Percentiles rank a stretch among this genome's conserved stretches.
Conservation (phyloP, 2,329 filamentous ascomycete species). For the Microcera coccophila region DNA sequence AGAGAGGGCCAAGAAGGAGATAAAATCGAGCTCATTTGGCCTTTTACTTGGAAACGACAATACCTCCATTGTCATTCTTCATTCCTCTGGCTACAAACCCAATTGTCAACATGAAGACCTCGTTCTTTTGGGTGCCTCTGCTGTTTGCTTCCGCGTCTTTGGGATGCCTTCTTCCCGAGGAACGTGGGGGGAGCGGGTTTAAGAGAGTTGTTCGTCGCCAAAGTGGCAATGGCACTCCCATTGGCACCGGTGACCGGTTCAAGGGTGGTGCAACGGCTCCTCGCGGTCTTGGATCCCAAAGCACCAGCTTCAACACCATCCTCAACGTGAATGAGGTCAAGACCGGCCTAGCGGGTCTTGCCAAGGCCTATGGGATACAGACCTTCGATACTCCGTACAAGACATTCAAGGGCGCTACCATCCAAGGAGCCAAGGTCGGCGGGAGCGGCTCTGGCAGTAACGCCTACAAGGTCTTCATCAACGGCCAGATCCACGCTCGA, state of each 20-base stretch:
- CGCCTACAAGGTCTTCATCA: constrained; percentile 45
- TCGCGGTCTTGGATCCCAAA: constrained; percentile 42
- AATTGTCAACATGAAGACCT: constrained; percentile 11
- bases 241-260: constrained; percentile 12
- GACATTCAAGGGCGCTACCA: constrained; percentile 40
- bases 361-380: constrained; percentile 5
- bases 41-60: too few relatives aligned
- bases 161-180: constrained; percentile 10
- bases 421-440: constrained; percentile 40
- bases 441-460: constrained; percentile 27
- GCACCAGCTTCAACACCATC: constrained; percentile 45
- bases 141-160: constrained; percentile 4
- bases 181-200: constrained; percentile 4
- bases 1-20: too few relatives aligned
- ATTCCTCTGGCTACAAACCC: too few relatives aligned
- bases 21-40: too few relatives aligned
- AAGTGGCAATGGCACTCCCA: constrained; percentile 7
- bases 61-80: too few relatives aligned
- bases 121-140: constrained; percentile 2
- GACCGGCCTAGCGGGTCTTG: constrained; percentile 9
- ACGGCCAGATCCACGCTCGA: constrained; percentile 49
- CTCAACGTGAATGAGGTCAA: constrained; percentile 12
- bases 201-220: constrained; percentile 8
- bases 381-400: constrained; percentile 38
- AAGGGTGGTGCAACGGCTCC: constrained; percentile 5